phyloP scores from a whole-genome alignment of 1,284 basidiomycete genomes.

The Omphalotus olearius region DNA sequence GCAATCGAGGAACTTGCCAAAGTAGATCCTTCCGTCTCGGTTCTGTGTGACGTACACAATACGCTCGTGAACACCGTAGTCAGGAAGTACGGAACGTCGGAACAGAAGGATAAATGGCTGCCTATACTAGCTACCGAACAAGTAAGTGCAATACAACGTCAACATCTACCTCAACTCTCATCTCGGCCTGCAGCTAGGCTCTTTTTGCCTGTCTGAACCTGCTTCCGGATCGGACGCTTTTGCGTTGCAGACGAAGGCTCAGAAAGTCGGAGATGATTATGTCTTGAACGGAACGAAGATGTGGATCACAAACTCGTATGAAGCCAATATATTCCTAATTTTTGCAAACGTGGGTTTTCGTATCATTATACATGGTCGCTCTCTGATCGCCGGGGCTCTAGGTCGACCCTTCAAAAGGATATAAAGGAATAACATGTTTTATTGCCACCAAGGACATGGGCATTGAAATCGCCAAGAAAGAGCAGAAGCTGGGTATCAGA shows the following conservation, averaged over 20 bases:
- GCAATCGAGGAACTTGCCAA: conserved; percentile 97
- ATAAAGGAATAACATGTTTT: conserved; percentile 99
- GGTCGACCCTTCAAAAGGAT: conserved; percentile 91
- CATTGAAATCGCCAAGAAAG: conserved; percentile 97
- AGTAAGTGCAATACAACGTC: conserved; percentile 44
- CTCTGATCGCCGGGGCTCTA: conserved; percentile 21
- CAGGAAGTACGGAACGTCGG: conserved; percentile 81
- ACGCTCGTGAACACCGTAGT: conserved; percentile 96
- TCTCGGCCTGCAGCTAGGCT: conserved; percentile 66
- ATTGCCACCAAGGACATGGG: conserved; percentile 96
- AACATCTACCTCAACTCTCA: conserved; percentile 1
- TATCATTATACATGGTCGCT: background rate
- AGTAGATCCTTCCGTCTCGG: conserved; percentile 94
- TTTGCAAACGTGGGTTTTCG: conserved; percentile 77
- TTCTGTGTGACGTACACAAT: conserved; percentile 98
- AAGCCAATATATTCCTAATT: conserved; percentile 92
- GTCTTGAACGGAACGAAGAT: conserved; percentile 95
- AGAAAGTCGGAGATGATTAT: conserved; percentile 81
- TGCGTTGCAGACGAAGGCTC: conserved; percentile 90
- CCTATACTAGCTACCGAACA: conserved; percentile 79
- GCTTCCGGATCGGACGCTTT: conserved; percentile 96
- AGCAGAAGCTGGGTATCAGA: conserved; percentile 96
- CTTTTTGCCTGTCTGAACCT: conserved; percentile 94
- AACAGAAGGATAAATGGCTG: conserved; percentile 87
- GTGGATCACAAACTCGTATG: conserved; percentile 99